phyloP scores from a whole-genome alignment of 805 yeast genomes.

The Ascoidea asiatica region DNA sequence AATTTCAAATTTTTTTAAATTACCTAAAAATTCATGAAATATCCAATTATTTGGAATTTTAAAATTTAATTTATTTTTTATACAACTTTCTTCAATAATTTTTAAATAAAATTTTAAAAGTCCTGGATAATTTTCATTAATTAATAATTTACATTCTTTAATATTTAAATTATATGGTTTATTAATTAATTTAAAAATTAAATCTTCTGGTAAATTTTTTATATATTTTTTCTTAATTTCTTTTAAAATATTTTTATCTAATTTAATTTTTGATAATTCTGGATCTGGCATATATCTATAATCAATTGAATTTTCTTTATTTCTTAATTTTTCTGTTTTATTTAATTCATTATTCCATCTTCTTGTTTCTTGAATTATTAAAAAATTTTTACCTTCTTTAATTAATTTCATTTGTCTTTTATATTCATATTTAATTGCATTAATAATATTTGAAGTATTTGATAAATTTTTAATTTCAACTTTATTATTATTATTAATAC shows the following conservation, averaged over 20 bases:
- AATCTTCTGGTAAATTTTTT: constrained; percentile 52
- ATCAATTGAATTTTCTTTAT: constrained; percentile 73
- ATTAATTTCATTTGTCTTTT: constrained; percentile 48
- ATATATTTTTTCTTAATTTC: constrained; percentile 25
- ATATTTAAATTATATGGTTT: constrained; percentile 44
- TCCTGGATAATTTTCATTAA: constrained; percentile 19
- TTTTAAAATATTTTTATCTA: constrained; percentile 29
- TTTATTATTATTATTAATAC: constrained; percentile 56
- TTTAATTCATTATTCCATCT: constrained; percentile 91
- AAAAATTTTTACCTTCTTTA: constrained; percentile 21
- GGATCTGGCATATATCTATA: constrained; percentile 94
- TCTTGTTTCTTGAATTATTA: constrained; percentile 51
- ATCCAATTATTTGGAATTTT: constrained; percentile 63
- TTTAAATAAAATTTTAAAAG: constrained; percentile 39
- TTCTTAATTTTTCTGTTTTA: constrained; percentile 51
- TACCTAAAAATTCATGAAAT: constrained; percentile 68
- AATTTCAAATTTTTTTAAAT: constrained; percentile 36
- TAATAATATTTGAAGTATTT: constrained; percentile 64
- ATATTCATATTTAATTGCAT: constrained; percentile 66
- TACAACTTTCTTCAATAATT: constrained; percentile 20
- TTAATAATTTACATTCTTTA: constrained; percentile 62
- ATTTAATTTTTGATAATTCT: constrained; percentile 51
- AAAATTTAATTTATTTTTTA: constrained; percentile 14
- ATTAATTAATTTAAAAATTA: constrained; percentile 29
- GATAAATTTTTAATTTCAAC: constrained; percentile 87